These are phyloP conservation scores for Russula virescens DNA, from an alignment of 768 basidiomycete genomes.

Conservation along the genomic window DNA sequence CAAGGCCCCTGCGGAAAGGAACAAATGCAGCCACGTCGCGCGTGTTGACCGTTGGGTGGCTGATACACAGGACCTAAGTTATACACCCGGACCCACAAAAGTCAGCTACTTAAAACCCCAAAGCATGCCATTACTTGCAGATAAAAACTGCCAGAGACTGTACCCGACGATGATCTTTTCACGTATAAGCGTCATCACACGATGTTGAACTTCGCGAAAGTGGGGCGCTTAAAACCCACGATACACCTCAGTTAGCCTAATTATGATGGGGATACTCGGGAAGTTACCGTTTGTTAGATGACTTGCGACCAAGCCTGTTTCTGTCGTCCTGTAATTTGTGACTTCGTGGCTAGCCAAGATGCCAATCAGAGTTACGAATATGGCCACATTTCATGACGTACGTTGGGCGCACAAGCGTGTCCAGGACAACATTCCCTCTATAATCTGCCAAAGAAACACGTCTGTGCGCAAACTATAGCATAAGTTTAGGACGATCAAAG, in stretches of 20 bases:
- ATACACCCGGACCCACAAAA: background rate
- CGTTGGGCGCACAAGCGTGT: constrained; percentile 52
- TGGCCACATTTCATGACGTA: constrained; percentile 24
- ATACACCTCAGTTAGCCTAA: background rate
- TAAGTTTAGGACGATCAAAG: background rate
- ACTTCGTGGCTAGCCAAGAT: constrained; percentile 39
- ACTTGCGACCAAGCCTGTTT: constrained; percentile 41
- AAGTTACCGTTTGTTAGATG: constrained; percentile 39
- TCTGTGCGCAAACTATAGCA: constrained; percentile 28
- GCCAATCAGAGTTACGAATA: background rate
- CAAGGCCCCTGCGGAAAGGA: constrained; percentile 41
- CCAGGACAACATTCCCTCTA: constrained; percentile 40
- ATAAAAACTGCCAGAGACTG: constrained; percentile 47
- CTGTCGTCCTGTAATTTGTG: constrained; percentile 40
- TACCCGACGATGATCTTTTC: constrained; percentile 54
- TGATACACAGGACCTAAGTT: constrained; percentile 45
- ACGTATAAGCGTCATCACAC: constrained; percentile 38
- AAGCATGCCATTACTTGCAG: constrained; percentile 33
- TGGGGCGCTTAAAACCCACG: constrained; percentile 37
- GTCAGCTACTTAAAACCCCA: background rate
- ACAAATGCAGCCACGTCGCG: constrained; percentile 51
- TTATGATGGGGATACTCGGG: background rate
- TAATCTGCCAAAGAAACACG: constrained; percentile 50
- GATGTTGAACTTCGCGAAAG: constrained; percentile 45
- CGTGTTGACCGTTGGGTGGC: constrained; percentile 46